A percentile compares a stretch with the other conserved stretches of the same genome.
These are phyloP conservation scores for Chaetomium fimeti DNA, from an alignment of 495 filamentous ascomycete genomes.

Conservation along the genomic window DNA sequence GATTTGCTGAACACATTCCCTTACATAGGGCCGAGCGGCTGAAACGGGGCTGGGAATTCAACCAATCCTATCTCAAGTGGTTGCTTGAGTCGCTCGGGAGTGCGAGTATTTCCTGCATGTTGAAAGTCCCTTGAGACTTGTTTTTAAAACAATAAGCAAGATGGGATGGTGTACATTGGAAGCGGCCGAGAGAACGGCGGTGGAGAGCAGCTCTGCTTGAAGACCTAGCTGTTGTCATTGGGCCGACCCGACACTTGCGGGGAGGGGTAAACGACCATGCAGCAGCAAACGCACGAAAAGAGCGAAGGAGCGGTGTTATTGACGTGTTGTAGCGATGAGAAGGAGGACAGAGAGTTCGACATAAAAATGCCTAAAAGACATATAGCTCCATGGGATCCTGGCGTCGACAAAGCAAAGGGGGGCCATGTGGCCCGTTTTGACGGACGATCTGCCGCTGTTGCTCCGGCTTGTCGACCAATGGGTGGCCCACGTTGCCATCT, in stretches of 20 bases:
- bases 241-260: too few relatives aligned
- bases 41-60: neutral
- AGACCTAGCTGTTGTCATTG: neutral
- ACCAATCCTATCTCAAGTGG: neutral
- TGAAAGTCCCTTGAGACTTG: neutral
- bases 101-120: neutral
- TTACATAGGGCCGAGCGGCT: neutral
- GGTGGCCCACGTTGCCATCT: neutral
- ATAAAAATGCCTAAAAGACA: neutral
- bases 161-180: too few relatives aligned
- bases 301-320: too few relatives aligned
- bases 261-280: too few relatives aligned
- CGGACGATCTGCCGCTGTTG: conserved; percentile 23
- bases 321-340: too few relatives aligned
- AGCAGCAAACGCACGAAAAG: too few relatives aligned
- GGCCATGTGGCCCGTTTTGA: conserved; percentile 21
- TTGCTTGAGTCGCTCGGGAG: neutral
- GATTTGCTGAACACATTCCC: neutral
- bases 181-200: too few relatives aligned
- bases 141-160: too few relatives aligned
- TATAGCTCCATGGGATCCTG: neutral
- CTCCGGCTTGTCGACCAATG: conserved; percentile 20
- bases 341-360: neutral
- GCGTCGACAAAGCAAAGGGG: neutral
- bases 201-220: neutral